Percentiles rank a stretch among this genome's conserved stretches.
phyloP scores from a whole-genome alignment of 148 eudicot genomes.

The Chenopodium suecicum region DNA sequence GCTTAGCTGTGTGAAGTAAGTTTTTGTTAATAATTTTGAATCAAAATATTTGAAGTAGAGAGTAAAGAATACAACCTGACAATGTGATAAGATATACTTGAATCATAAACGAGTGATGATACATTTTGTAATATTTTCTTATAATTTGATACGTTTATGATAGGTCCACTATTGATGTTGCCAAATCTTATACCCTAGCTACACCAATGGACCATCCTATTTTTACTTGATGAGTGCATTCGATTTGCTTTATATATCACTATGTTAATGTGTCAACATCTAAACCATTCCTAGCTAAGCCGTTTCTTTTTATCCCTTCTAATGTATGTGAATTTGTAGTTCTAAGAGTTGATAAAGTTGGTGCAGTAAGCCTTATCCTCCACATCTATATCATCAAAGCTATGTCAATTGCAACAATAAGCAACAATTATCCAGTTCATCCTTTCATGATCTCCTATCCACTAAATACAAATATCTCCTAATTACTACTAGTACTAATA shows the following conservation, averaged over 20 bases:
- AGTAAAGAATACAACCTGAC: not conserved
- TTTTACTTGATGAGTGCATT: not conserved
- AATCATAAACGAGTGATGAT: not conserved
- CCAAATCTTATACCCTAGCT: conserved; percentile 6
- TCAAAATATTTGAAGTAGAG: not conserved
- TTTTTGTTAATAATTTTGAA: not conserved
- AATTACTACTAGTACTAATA: too few species aligned
- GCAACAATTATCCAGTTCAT: not conserved
- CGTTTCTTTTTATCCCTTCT: not conserved
- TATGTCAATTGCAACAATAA: not conserved
- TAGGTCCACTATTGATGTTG: conserved; percentile 17
- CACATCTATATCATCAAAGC: not conserved
- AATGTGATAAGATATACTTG: not conserved
- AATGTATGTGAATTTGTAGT: not conserved
- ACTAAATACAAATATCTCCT: not conserved
- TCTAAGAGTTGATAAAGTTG: not conserved
- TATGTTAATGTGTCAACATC: conserved; percentile 15
- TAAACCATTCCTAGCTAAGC: not conserved
- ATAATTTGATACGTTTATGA: not conserved
- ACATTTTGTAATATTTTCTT: not conserved
- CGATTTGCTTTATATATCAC: not conserved
- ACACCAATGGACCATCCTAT: conserved; percentile 2
- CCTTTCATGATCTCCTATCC: not conserved
- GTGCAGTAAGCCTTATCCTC: conserved; percentile 1
- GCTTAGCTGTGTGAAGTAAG: conserved; percentile 6